Base-by-base conservation (phyloP, 208 protist species). In the Acanthamoeba culbertsoni region DNA sequence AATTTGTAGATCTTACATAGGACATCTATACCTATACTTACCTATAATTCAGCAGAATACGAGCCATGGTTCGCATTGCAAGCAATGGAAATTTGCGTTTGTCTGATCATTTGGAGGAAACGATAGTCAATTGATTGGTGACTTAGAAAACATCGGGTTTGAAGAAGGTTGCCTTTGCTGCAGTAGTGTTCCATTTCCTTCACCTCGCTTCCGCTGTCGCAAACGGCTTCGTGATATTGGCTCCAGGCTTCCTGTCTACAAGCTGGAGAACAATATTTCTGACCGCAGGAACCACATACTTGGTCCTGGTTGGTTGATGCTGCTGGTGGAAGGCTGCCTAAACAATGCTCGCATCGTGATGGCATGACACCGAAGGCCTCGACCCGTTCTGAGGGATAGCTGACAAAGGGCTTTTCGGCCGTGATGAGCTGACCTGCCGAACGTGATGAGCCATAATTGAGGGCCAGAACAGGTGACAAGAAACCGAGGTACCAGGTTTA, bases 401-500 rank as follows among this genome's bases (percentile, higher is more conserved):
- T 88, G n/a, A 88, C 45, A 23, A 88, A 88, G 46, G 79, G 79
- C 79, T 63, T 55, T 48, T 88, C 79, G 35, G 79, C 79, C 48
- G 79, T 88, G 79, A 88, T 88, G 31, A 88, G 46, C 51, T 88
- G 79, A 31, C 79, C 79, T 79, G 71, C n/a, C 3, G 26, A 28
- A 5, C 40, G 65, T 46, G 65, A 40, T 26, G 40, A 26, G 8
- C 59, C 7, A 68, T 10, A 8, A 26, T 26, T n/a, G 28, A 33
- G n/a, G 59, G n/a, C 7, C 12, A 28, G 59, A 8, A 68, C 16
- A 68, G 7, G 28, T 75, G 63, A 3, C 63, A 63, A 14, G n/a
- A 75, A 4, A 45, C 35, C 59, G 28, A 10, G 18, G 71, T 31
- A 79, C 71, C 71, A 2, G 55, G 55, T n/a, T 12, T 5, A 35